Evolutionary conservation across 2,329 filamentous ascomycete species (phyloP).

Genomic region (Berkeleyomyces rouxiae): DNA sequence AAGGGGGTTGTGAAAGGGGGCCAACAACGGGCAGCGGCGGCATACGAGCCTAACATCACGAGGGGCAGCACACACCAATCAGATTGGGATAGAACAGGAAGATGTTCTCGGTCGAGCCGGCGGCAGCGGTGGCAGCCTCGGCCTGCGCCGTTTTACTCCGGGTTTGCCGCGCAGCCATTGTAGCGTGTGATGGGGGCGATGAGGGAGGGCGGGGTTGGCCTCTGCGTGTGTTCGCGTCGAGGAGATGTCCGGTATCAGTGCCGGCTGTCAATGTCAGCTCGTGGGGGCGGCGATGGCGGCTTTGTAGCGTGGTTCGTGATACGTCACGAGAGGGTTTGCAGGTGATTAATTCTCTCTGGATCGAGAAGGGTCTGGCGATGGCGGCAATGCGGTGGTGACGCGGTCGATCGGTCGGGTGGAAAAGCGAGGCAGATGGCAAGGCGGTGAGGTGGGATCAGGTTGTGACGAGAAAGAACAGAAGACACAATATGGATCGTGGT

Average conservation of each 20-base stretch:
- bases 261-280: background rate
- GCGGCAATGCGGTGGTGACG: too few relatives aligned
- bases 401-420: too few relatives aligned
- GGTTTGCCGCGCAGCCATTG: constrained; percentile 15
- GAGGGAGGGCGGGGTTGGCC: background rate
- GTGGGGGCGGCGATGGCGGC: background rate
- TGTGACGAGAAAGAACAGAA: too few relatives aligned
- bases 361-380: background rate
- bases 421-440: too few relatives aligned
- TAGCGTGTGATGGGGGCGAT: background rate
- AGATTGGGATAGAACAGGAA: constrained; percentile 71
- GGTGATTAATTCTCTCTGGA: background rate
- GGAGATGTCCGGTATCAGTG: background rate
- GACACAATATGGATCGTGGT: too few relatives aligned
- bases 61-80: constrained; percentile 41
- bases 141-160: constrained; percentile 16
- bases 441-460: too few relatives aligned
- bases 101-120: constrained; percentile 46
- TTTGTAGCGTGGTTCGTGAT: background rate
- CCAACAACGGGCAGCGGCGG: background rate
- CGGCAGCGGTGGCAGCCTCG: constrained; percentile 9
- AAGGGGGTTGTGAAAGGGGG: background rate
- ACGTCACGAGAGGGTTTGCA: background rate
- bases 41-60: background rate
- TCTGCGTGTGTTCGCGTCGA: background rate